Conservation (phyloP, 176 grass and related monocot species). For the Musa troglodytarum region DNA sequence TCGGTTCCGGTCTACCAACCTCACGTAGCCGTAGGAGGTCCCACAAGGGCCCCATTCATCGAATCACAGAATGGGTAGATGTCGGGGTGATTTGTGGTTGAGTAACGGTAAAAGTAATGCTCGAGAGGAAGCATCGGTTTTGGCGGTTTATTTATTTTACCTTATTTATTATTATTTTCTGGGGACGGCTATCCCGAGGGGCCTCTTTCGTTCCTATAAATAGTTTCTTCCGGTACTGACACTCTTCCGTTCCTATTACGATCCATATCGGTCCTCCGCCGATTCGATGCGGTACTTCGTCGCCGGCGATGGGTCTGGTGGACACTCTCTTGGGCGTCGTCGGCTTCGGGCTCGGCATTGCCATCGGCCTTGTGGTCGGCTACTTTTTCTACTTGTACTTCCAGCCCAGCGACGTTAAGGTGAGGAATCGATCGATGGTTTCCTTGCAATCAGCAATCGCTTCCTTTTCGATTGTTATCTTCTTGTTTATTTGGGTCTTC, state of each 20-base stretch:
- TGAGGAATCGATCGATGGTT: background rate
- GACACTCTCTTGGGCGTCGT: constrained; percentile 29
- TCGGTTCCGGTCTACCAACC: too few relatives aligned
- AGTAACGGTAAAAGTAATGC: too few relatives aligned
- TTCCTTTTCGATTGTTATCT: background rate
- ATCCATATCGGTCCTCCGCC: background rate
- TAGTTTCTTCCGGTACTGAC: background rate
- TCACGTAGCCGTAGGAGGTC: too few relatives aligned
- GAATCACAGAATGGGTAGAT: too few relatives aligned
- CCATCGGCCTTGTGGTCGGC: constrained; percentile 28
- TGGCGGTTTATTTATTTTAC: too few relatives aligned
- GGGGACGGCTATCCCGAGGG: background rate
- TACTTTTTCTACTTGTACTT: constrained; percentile 38
- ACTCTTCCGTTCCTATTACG: background rate
- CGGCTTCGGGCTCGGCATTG: constrained; percentile 33
- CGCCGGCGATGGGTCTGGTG: constrained; percentile 30
- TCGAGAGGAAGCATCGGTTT: too few relatives aligned
- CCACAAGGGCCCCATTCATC: too few relatives aligned
- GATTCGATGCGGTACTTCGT: constrained; percentile 14
- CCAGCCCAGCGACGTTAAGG: constrained; percentile 26
- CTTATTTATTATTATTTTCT: background rate
- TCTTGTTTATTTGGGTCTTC: too few relatives aligned
- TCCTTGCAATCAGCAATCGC: too few relatives aligned
- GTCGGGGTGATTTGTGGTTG: too few relatives aligned
- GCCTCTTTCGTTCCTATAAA: background rate